Percentiles rank a stretch among this genome's conserved stretches.
Evolutionary conservation across 2,329 filamentous ascomycete species (phyloP).

Genomic region (Trichophyton benhamiae): DNA sequence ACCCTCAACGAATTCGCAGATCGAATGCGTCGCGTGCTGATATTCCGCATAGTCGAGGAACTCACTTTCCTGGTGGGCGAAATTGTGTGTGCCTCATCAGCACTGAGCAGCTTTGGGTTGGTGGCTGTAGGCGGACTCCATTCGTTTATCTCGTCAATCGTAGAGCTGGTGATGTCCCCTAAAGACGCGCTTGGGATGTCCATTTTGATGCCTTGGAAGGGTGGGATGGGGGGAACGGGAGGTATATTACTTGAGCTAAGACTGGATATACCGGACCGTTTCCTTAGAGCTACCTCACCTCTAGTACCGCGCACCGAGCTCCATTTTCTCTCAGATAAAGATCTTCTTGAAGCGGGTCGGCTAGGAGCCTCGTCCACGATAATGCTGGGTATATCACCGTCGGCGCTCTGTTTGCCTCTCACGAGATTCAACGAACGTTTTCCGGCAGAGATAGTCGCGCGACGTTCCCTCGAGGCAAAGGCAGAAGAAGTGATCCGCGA

Average conservation of each 20-base stretch:
- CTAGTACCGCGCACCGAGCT: slow-evolving; percentile 24
- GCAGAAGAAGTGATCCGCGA: not conserved
- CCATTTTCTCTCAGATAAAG: slow-evolving; percentile 29
- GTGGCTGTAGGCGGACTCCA: slow-evolving; percentile 10
- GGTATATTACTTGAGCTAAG: slow-evolving; percentile 16
- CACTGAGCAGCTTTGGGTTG: slow-evolving; percentile 5
- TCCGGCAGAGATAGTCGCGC: slow-evolving; percentile 10
- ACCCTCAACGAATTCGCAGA: slow-evolving; percentile 28
- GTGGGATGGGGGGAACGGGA: slow-evolving; percentile 13
- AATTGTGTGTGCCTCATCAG: not conserved
- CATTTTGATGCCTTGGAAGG: slow-evolving; percentile 41
- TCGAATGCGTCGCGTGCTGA: slow-evolving; percentile 19
- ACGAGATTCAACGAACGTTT: slow-evolving; percentile 19
- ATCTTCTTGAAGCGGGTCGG: slow-evolving; percentile 33
- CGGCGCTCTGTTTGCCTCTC: slow-evolving; percentile 13
- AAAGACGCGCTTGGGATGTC: slow-evolving; percentile 44
- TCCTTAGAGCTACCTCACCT: slow-evolving; percentile 19
- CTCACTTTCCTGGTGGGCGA: slow-evolving; percentile 12
- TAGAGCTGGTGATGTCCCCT: slow-evolving; percentile 40
- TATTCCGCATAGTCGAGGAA: slow-evolving; percentile 12
- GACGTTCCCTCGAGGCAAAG: not conserved
- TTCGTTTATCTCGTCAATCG: slow-evolving; percentile 24
- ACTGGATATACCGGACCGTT: not conserved
- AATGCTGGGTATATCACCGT: slow-evolving; percentile 31
- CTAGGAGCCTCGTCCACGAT: slow-evolving; percentile 25